Base-by-base conservation (phyloP, 495 filamentous ascomycete species). In the Penicillium atrosanguineum region DNA sequence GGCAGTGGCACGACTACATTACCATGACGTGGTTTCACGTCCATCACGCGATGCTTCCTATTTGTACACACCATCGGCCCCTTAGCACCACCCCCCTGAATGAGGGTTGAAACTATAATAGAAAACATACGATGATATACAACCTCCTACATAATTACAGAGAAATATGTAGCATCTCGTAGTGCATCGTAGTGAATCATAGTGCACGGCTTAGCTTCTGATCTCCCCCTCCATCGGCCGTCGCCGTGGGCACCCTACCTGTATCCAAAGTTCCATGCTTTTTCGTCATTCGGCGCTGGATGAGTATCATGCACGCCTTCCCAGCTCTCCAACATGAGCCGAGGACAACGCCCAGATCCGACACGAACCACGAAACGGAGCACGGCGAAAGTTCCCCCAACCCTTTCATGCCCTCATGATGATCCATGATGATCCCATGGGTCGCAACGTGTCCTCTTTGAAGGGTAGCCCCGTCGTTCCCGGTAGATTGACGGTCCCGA, bases 171-270 rank as follows among this genome's bases (percentile, higher is more conserved):
- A 39, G 19, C 5, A 21, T 42, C 26, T 20, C 15, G 15, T 21
- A 16, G 40, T 37, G 14, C 25, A 18, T 23, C 23, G 28, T 31
- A 31, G 7, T 31, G 28, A 1, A 4, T 12, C 12, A 2, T 40
- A 21, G 56, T 54, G 53, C 60, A 63, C 60, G 63, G 57, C 52
- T 58, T 56, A 52, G 50, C 36, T 46, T 41, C 14, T 34, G 55
- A 54, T 59, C 52, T 48, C 48, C 36, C 59, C 59, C 50, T 55
- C 53, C 53, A 54, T 43, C 47, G 28, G 46, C 29, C 39, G 40
- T 53, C 38, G 48, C n/a, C 55, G 49, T 52, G 48, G 29, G 20
- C 39, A 42, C 50, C 43, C 50, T 46, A 15, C 31, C 31, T 34
- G 31, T 8, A 34, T 34, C 31, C 31, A 34, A 12, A 34, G 11